phyloP scores from a whole-genome alignment of 768 basidiomycete species.

The Ramaria sp. region DNA sequence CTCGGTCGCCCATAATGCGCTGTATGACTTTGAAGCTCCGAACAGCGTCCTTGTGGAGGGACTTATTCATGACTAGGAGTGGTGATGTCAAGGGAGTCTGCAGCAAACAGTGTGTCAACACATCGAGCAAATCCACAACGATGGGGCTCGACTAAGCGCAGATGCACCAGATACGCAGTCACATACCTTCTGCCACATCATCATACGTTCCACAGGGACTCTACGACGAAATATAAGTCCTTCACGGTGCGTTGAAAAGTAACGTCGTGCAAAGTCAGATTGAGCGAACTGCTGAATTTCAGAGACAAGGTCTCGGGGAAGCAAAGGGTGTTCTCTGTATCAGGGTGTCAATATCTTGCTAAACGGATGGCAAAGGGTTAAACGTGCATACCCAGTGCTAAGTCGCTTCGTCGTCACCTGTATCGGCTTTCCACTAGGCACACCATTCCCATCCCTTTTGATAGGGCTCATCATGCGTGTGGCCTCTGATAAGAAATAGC shows the following conservation, averaged over 20 bases:
- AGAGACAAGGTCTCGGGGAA: constrained; percentile 70
- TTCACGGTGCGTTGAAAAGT: constrained; percentile 84
- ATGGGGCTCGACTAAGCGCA: neutral
- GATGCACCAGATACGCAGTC: neutral
- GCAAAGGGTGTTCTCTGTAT: constrained; percentile 58
- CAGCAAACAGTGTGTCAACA: neutral
- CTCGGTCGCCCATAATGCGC: constrained; percentile 88
- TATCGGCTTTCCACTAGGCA: constrained; percentile 49
- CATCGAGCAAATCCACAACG: neutral
- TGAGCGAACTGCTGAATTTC: constrained; percentile 85
- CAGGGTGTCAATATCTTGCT: constrained; percentile 13
- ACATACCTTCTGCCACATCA: constrained; percentile 81
- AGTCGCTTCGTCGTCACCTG: constrained; percentile 24
- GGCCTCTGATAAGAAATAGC: constrained; percentile 33
- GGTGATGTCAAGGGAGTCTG: constrained; percentile 61
- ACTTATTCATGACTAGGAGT: constrained; percentile 57
- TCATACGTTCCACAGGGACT: constrained; percentile 77
- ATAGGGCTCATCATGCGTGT: constrained; percentile 68
- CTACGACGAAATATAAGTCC: constrained; percentile 79
- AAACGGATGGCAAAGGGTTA: neutral
- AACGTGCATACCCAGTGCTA: constrained; percentile 49
- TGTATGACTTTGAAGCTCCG: constrained; percentile 85
- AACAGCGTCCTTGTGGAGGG: constrained; percentile 66
- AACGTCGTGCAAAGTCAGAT: constrained; percentile 75
- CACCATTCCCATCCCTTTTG: constrained; percentile 47